Evolutionary conservation across 495 filamentous ascomycete species (phyloP).

Genomic region (Clohesyomyces aquaticus): DNA sequence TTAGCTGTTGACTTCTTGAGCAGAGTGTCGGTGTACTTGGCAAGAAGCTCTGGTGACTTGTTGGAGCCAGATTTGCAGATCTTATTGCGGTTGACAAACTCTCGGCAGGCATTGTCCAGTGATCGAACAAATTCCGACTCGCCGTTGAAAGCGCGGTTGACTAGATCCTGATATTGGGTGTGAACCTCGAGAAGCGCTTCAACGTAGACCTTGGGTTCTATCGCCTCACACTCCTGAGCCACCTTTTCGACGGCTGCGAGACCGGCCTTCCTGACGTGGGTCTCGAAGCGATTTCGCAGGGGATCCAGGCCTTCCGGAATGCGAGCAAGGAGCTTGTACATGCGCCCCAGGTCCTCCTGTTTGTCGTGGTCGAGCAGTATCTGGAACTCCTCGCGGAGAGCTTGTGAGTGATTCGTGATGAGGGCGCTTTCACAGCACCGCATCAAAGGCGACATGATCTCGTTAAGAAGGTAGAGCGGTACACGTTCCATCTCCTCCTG

Average conservation of each 20-base stretch:
- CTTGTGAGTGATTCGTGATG: conserved; percentile 79
- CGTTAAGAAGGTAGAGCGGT: conserved; percentile 83
- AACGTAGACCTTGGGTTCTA: conserved; percentile 96
- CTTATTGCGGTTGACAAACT: conserved; percentile 96
- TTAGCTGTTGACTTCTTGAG: conserved; percentile 86
- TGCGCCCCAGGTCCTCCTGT: conserved; percentile 90
- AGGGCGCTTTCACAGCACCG: conserved; percentile 86
- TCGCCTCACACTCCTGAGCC: conserved; percentile 80
- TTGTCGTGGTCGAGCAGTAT: conserved; percentile 92
- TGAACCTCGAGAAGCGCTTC: conserved; percentile 94
- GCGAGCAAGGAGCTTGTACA: conserved; percentile 90
- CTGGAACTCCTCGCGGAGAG: conserved; percentile 95
- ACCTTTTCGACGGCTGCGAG: conserved; percentile 88
- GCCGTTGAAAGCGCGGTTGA: conserved; percentile 89
- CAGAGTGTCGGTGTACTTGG: conserved; percentile 93
- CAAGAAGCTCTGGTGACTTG: conserved; percentile 89
- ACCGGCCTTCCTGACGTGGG: conserved; percentile 88
- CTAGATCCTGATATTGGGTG: conserved; percentile 85
- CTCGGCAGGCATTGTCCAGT: conserved; percentile 93
- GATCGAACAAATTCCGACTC: conserved; percentile 97
- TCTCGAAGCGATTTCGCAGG: conserved; percentile 84
- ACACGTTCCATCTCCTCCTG: conserved; percentile 95
- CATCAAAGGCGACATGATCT: conserved; percentile 82
- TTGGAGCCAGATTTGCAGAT: conserved; percentile 91
- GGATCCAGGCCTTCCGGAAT: conserved; percentile 94